These are phyloP conservation scores for Oenanthe sinensis DNA, from an alignment of 129 eudicot genomes.

Conservation along the genomic window DNA sequence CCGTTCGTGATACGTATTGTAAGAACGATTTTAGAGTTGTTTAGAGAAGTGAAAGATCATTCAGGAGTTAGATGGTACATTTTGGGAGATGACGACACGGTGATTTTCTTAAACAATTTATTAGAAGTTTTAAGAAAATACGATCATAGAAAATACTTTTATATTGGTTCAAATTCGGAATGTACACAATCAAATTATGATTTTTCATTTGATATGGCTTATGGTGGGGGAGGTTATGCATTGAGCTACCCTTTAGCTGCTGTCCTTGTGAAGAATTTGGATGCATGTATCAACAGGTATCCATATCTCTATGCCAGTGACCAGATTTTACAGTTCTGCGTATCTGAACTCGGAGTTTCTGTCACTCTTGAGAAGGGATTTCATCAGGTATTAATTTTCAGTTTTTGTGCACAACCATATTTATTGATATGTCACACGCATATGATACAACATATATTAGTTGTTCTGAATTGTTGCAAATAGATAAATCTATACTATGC, in stretches of 20 bases:
- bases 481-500: background rate
- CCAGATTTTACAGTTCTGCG: constrained; percentile 21
- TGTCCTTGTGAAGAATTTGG: constrained; percentile 32
- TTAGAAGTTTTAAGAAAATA: constrained; percentile 31
- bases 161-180: constrained; percentile 39
- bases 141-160: constrained; percentile 40
- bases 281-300: constrained; percentile 27
- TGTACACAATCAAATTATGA: constrained; percentile 25
- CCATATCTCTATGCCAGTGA: constrained; percentile 18
- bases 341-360: constrained; percentile 31
- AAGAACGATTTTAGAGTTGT: constrained; percentile 35
- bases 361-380: constrained; percentile 27
- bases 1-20: constrained; percentile 32
- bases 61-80: constrained; percentile 36
- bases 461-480: background rate
- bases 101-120: constrained; percentile 33
- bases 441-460: no score
- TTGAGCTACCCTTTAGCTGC: constrained; percentile 39
- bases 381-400: constrained; percentile 28
- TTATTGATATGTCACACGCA: background rate
- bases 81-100: constrained; percentile 47
- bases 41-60: constrained; percentile 27
- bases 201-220: constrained; percentile 35
- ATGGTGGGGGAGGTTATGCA: constrained; percentile 49
- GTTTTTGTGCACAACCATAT: background rate